These are phyloP conservation scores for Pleurotus citrinopileatus DNA, from an alignment of 768 basidiomycete genomes.

Conservation along the genomic window DNA sequence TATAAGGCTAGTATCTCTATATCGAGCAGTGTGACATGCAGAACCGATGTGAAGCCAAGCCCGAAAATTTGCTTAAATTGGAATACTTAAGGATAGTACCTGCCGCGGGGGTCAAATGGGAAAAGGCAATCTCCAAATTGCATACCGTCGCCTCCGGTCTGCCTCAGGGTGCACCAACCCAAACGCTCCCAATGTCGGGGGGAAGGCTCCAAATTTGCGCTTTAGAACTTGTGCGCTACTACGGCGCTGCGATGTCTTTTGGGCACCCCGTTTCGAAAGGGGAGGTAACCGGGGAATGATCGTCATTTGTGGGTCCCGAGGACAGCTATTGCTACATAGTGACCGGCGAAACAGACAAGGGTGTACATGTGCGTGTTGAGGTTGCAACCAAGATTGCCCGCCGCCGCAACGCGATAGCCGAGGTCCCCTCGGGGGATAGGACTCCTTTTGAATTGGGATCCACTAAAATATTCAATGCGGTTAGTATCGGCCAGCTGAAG, in stretches of 20 bases:
- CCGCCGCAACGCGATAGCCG: no score
- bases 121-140: slow-evolving; percentile 7
- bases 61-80: neutral
- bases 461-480: no score
- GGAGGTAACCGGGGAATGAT: neutral
- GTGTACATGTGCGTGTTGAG: no score
- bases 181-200: neutral
- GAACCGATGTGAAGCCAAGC: neutral
- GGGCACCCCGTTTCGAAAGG: no score
- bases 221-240: neutral
- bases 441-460: no score
- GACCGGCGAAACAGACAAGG: neutral
- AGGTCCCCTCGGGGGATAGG: no score
- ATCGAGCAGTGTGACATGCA: neutral
- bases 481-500: no score
- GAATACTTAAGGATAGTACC: neutral
- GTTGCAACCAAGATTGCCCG: no score
- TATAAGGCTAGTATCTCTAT: neutral
- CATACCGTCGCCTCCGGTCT: no score
- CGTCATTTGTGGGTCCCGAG: slow-evolving; percentile 6
- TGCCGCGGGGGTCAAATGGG: slow-evolving; percentile 1
- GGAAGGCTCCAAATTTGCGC: neutral
- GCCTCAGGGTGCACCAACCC: neutral
- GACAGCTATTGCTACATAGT: neutral
- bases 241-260: no score